These are phyloP conservation scores for Ligustrum vulgare DNA, from an alignment of 257 asterid species.

Conservation along the genomic window DNA sequence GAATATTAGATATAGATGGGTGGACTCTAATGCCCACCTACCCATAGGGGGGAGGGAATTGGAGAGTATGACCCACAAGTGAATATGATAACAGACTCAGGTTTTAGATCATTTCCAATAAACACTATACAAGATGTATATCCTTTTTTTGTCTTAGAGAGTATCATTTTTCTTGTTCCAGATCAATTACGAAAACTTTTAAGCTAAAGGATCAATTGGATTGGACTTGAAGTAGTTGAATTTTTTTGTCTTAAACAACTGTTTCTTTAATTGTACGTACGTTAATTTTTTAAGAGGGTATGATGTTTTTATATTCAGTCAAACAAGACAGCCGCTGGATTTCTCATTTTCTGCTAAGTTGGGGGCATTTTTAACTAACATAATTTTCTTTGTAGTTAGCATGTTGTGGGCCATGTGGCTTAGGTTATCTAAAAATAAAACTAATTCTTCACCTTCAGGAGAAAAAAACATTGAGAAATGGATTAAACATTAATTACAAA, in stretches of 20 bases:
- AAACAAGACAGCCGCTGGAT: conserved; percentile 22
- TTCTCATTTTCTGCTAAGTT: conserved; percentile 21
- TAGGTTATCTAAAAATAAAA: neutral
- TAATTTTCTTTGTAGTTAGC: conserved; percentile 29
- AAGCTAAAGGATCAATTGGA: neutral
- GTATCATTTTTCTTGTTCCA: neutral
- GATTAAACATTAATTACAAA: too few species aligned
- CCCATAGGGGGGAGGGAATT: too few species aligned
- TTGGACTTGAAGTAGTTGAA: neutral
- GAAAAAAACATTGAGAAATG: too few species aligned
- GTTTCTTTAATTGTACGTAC: neutral
- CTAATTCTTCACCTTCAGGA: neutral
- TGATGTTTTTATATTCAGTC: neutral
- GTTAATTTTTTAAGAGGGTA: neutral
- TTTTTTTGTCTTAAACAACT: too few species aligned
- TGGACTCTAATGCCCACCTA: too few species aligned
- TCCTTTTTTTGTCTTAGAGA: too few species aligned
- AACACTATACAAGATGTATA: too few species aligned
- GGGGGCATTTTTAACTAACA: conserved; percentile 23
- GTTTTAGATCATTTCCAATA: too few species aligned
- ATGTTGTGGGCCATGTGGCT: conserved; percentile 18
- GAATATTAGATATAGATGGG: too few species aligned
- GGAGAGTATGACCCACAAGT: too few species aligned
- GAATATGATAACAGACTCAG: too few species aligned
- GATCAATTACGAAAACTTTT: conserved; percentile 11